A percentile compares a stretch with the other conserved stretches of the same genome.
phyloP scores from a whole-genome alignment of 2,329 filamentous ascomycete genomes.

The Magnaporthiopsis incrustans region DNA sequence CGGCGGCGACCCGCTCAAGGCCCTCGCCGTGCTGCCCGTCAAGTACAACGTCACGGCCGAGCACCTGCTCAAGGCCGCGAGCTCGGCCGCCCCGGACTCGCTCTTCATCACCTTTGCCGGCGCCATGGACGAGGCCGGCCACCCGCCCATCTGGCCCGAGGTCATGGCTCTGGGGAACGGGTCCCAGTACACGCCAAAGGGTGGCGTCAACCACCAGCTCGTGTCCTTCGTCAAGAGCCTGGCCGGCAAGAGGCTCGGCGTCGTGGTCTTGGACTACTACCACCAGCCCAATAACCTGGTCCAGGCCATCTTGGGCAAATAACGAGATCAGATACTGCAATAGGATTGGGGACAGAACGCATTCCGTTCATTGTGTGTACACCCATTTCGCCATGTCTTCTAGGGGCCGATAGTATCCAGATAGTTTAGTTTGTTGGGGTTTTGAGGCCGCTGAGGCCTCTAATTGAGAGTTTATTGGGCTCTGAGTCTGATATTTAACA shows the following conservation, averaged over 20 bases:
- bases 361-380: neutral
- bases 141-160: slow-evolving; percentile 30
- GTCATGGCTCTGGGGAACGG: slow-evolving; percentile 38
- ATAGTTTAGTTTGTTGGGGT: neutral
- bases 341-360: neutral
- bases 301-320: slow-evolving; percentile 12
- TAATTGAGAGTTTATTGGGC: slow-evolving; percentile 5
- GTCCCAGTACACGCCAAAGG: slow-evolving; percentile 24
- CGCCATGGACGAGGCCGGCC: slow-evolving; percentile 30
- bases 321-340: neutral
- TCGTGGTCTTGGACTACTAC: slow-evolving; percentile 45
- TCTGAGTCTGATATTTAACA: slow-evolving; percentile 4
- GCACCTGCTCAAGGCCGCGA: slow-evolving; percentile 30
- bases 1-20: neutral
- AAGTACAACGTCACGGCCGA: slow-evolving; percentile 35
- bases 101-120: slow-evolving; percentile 41
- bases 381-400: neutral
- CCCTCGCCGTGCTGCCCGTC: slow-evolving; percentile 19
- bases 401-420: neutral
- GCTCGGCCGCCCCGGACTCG: slow-evolving; percentile 24
- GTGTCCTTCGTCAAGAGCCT: slow-evolving; percentile 20
- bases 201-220: slow-evolving; percentile 2
- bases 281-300: slow-evolving; percentile 33
- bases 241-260: slow-evolving; percentile 36
- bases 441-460: neutral